These are phyloP conservation scores for Mycena floridula DNA, from an alignment of 768 basidiomycete genomes.

Conservation along the genomic window DNA sequence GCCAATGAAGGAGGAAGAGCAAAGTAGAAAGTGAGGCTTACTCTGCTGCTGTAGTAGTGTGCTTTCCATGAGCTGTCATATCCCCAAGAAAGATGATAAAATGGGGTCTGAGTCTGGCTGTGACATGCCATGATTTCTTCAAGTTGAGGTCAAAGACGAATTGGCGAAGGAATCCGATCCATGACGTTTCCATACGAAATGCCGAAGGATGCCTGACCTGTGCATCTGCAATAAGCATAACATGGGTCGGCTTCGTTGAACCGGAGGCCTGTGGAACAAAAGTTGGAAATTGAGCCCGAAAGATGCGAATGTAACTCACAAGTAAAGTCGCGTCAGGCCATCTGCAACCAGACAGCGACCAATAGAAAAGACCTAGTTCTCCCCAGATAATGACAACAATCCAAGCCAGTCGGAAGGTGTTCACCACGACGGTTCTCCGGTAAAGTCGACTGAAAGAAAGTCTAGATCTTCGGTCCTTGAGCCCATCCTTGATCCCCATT, in stretches of 20 bases:
- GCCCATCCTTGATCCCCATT: too few species aligned
- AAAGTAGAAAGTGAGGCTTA: too few species aligned
- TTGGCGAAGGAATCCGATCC: conserved; percentile 34
- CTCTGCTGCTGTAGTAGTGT: conserved; percentile 18
- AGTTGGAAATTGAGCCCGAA: conserved; percentile 1
- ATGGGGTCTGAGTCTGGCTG: conserved; percentile 50
- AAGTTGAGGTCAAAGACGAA: conserved; percentile 52
- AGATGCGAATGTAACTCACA: conserved; percentile 16
- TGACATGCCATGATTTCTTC: conserved; percentile 66
- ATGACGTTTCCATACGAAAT: conserved; percentile 31
- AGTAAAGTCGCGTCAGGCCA: conserved; percentile 45
- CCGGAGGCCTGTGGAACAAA: conserved; percentile 8
- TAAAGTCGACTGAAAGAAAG: background rate
- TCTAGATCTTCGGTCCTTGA: conserved; percentile 5
- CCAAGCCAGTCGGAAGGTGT: conserved; percentile 46
- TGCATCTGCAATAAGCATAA: conserved; percentile 66
- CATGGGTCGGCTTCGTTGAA: conserved; percentile 35
- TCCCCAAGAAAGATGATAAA: conserved; percentile 19
- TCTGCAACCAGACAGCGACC: conserved; percentile 48
- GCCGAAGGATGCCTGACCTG: conserved; percentile 45
- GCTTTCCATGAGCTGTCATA: conserved; percentile 1
- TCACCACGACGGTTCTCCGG: conserved; percentile 27
- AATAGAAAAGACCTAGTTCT: conserved; percentile 55
- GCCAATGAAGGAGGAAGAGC: background rate
- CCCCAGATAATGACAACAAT: conserved; percentile 57